Evolutionary conservation across 768 basidiomycete species (phyloP).

Genomic region (Trametes maxima): DNA sequence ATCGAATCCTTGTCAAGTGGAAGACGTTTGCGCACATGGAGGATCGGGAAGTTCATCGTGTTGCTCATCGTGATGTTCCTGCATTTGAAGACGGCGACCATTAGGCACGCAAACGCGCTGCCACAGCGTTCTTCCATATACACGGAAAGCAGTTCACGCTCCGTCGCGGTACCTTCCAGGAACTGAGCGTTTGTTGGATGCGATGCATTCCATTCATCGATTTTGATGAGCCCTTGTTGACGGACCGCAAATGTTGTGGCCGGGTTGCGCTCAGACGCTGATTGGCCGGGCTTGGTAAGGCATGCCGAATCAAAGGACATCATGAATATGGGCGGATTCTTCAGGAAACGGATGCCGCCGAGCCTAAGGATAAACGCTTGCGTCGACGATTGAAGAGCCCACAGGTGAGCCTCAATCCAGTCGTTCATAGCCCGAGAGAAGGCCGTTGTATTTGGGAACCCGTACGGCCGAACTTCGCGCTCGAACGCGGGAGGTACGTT

Average conservation of each 20-base stretch:
- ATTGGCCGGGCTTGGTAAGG: not conserved
- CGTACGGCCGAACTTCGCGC: not conserved
- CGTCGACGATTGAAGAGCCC: not conserved
- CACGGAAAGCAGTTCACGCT: not conserved
- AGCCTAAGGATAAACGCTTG: not conserved
- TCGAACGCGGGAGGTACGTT: not conserved
- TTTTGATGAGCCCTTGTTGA: not conserved
- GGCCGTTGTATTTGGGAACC: not conserved
- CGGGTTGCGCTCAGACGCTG: not conserved
- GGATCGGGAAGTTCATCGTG: not conserved
- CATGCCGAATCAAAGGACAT: not conserved
- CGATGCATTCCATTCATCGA: not conserved
- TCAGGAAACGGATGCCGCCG: not conserved
- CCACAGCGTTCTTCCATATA: not conserved
- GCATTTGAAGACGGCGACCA: not conserved
- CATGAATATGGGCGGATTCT: not conserved
- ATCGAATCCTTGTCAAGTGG: not conserved
- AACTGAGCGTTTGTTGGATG: not conserved
- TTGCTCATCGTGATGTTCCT: not conserved
- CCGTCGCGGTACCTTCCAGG: not conserved
- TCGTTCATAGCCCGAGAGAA: not conserved
- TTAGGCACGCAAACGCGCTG: not conserved
- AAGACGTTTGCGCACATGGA: not conserved
- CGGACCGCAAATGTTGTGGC: not conserved
- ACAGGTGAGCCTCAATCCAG: slow-evolving; percentile 1